Percentiles rank a stretch among this genome's conserved stretches.
These are phyloP conservation scores for Gaertneriomyces sp. DNA, from an alignment of 192 early-diverging fungal species.

Conservation along the genomic window DNA sequence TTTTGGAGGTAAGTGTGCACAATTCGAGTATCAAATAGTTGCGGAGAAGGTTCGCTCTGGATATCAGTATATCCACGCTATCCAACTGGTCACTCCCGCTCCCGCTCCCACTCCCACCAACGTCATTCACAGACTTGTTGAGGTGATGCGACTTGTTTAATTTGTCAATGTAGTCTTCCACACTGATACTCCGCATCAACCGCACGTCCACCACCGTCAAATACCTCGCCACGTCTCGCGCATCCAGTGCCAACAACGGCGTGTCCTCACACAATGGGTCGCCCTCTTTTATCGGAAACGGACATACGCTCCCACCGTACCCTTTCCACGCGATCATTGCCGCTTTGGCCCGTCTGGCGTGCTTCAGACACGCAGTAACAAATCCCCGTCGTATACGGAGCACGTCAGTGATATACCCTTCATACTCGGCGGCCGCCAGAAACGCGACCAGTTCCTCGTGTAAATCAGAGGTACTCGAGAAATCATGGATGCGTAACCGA, in stretches of 20 bases:
- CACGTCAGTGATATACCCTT: constrained; percentile 46
- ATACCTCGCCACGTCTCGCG: constrained; percentile 52
- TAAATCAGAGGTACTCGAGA: constrained; percentile 41
- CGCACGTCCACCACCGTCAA: constrained; percentile 26
- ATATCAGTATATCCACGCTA: neutral
- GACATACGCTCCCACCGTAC: neutral
- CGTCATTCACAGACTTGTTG: too few relatives aligned
- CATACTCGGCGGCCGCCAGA: constrained; percentile 38
- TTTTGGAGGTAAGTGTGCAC: constrained; percentile 37
- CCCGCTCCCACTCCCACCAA: constrained; percentile 1
- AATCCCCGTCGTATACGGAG: constrained; percentile 30
- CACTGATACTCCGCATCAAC: constrained; percentile 23
- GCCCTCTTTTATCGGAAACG: constrained; percentile 5
- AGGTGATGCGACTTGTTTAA: neutral
- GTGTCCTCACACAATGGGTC: neutral
- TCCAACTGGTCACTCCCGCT: constrained; percentile 48
- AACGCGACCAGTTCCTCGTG: constrained; percentile 47
- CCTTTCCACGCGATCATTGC: too few relatives aligned
- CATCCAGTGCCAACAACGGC: constrained; percentile 36
- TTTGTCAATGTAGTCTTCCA: constrained; percentile 30
- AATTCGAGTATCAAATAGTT: constrained; percentile 63
- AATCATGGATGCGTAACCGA: constrained; percentile 58
- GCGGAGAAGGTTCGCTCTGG: constrained; percentile 8
- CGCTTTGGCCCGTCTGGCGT: too few relatives aligned
- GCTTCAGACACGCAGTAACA: too few relatives aligned